Evolutionary conservation across 495 filamentous ascomycete genomes (phyloP).

Genomic region (Friedmanniomyces endolithicus): DNA sequence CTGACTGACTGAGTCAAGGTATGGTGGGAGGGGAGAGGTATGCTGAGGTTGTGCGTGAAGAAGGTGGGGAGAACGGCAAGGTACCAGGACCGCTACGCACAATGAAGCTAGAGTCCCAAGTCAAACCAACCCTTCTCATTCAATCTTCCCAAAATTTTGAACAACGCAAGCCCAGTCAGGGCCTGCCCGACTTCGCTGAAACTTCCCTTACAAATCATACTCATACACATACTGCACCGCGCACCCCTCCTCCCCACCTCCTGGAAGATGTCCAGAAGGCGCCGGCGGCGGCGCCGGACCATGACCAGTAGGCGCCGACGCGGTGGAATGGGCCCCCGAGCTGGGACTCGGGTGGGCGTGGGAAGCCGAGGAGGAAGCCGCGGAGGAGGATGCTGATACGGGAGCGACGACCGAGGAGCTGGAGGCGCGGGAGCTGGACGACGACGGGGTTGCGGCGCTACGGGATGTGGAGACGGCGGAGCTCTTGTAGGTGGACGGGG

Average conservation of each 20-base stretch:
- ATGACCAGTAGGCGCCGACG: too few relatives aligned
- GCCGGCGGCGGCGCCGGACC: constrained; percentile 1
- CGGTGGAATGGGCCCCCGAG: background rate
- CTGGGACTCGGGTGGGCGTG: background rate
- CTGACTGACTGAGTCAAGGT: too few relatives aligned
- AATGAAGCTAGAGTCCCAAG: constrained; percentile 1
- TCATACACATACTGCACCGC: constrained; percentile 11
- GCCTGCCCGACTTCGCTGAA: too few relatives aligned
- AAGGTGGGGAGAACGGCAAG: too few relatives aligned
- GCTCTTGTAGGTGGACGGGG: background rate
- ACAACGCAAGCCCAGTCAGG: too few relatives aligned
- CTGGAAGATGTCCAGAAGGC: background rate
- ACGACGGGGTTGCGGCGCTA: background rate
- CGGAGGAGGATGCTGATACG: background rate
- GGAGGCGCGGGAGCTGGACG: background rate
- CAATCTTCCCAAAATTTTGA: background rate
- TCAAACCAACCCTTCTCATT: too few relatives aligned
- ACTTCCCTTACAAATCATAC: constrained; percentile 1
- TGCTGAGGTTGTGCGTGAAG: too few relatives aligned
- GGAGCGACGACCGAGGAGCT: background rate
- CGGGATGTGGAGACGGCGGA: background rate
- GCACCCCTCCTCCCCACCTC: constrained; percentile 2
- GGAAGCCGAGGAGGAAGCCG: background rate
- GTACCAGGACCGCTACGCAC: background rate
- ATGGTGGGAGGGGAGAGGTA: too few relatives aligned